Base-by-base conservation (phyloP, 768 basidiomycete genomes). In the Suillus sp. region DNA sequence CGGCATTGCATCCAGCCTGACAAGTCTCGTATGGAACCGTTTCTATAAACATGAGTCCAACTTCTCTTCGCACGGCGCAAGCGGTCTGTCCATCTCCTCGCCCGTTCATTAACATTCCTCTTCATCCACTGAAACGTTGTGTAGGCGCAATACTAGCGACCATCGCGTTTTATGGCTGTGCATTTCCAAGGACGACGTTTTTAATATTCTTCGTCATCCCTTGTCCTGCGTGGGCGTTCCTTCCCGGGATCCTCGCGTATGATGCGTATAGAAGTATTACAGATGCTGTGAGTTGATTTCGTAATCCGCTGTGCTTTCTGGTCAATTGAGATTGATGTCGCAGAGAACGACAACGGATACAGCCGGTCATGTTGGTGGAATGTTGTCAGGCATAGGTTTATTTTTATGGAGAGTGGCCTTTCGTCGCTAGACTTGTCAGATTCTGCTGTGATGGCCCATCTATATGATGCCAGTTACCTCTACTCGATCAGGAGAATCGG, bases 141-240 rank as follows among this genome's bases (percentile, higher is more conserved):
- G 32, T 68, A 90, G 92, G 89, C 62, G 88, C 92, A 14, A 84
- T 92, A 55, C 90, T 87, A 73, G 84, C 89, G 4, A 75, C 86
- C 32, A 75, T 90, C n/a, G 84, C 91, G 4, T 84, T 89, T 72
- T 86, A 91, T 57, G 91, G 91, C 6, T 90, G 87, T 72, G 75
- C 84, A 1, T 86, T 85, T 16, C 93, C 93, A 5, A 83, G 68
- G 18, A 78, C 85, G 68, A 87, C 79, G 1, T 90, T 95, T 72
- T 76, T 82, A 9, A 74, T 95, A 48, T 95, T 91, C 73, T 90
- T 86, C 38, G 84, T 93, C 67, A 77, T 93, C 30, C 93, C 92
- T 30, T 79, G 91, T 62, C 92, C 93, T 0, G 92, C 92, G 0
- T 95, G 91, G 90, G 79, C 83, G 3, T 83, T 84, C 55, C 88